phyloP scores from a whole-genome alignment of 306 rosid species.

The Trifolium pratense region DNA sequence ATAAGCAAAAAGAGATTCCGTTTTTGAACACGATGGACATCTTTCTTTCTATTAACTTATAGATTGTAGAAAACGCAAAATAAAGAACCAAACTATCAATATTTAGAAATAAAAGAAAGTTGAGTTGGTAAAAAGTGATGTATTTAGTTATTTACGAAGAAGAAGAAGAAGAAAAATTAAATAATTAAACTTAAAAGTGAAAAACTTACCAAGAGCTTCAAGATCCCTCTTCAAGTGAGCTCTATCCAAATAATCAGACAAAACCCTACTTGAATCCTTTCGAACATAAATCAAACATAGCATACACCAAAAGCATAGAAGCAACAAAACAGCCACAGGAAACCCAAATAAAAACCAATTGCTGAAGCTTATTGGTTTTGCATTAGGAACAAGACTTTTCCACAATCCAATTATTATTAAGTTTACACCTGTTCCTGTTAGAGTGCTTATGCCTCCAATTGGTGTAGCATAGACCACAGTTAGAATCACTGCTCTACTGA shows the following conservation, averaged over 20 bases:
- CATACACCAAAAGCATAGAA: slow-evolving; percentile 62
- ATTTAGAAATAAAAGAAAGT: too few species aligned
- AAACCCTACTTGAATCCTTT: slow-evolving; percentile 53
- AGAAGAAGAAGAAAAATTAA: neutral
- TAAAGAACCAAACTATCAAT: too few species aligned
- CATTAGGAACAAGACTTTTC: slow-evolving; percentile 69
- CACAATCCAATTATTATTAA: slow-evolving; percentile 83
- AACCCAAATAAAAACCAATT: slow-evolving; percentile 72
- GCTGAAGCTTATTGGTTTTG: slow-evolving; percentile 74
- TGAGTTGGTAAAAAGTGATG: too few species aligned
- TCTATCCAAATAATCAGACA: slow-evolving; percentile 67
- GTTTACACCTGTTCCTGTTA: slow-evolving; percentile 93
- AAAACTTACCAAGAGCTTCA: slow-evolving; percentile 64
- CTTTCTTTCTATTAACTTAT: too few species aligned
- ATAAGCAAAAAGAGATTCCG: too few species aligned
- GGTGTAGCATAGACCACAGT: slow-evolving; percentile 68
- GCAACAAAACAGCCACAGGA: slow-evolving; percentile 61
- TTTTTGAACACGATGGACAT: too few species aligned
- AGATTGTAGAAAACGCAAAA: too few species aligned
- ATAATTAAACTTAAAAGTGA: neutral
- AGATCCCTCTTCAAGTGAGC: slow-evolving; percentile 77
- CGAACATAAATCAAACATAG: slow-evolving; percentile 64
- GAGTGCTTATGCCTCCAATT: slow-evolving; percentile 80
- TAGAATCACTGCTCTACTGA: slow-evolving; percentile 79
- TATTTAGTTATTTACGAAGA: too few species aligned